phyloP scores from a whole-genome alignment of 2,329 filamentous ascomycete genomes.

The Ascochyta koolunga region DNA sequence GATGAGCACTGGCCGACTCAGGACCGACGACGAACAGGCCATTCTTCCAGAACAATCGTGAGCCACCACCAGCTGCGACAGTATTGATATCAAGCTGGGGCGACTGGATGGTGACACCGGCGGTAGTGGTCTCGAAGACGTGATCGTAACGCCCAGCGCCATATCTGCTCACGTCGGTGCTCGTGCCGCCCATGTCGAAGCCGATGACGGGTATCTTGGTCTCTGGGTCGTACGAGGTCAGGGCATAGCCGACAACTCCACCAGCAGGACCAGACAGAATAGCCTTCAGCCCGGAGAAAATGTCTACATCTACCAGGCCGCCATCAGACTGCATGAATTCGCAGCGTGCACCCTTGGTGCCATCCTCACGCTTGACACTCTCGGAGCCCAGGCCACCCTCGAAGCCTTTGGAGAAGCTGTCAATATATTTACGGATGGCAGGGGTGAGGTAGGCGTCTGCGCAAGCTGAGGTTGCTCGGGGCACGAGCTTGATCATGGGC shows the following conservation, averaged over 20 bases:
- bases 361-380: conserved; percentile 71
- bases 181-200: conserved; percentile 95
- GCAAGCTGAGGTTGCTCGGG: conserved; percentile 76
- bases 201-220: conserved; percentile 88
- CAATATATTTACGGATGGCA: conserved; percentile 77
- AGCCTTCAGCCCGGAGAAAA: conserved; percentile 82
- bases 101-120: conserved; percentile 91
- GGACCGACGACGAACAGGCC: conserved; percentile 90
- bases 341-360: conserved; percentile 75
- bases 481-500: conserved; percentile 86
- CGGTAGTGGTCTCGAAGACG: conserved; percentile 91
- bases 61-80: conserved; percentile 88
- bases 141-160: conserved; percentile 87
- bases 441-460: conserved; percentile 83
- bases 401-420: conserved; percentile 80
- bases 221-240: conserved; percentile 84
- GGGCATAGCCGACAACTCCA: conserved; percentile 89
- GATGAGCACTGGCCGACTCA: conserved; percentile 86
- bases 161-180: conserved; percentile 88
- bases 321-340: conserved; percentile 96
- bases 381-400: conserved; percentile 78
- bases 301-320: conserved; percentile 71
- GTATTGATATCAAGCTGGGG: conserved; percentile 95
- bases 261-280: conserved; percentile 92
- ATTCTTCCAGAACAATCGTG: conserved; percentile 83